A percentile compares a stretch with the other conserved stretches of the same genome.
These are phyloP conservation scores for Haplosporangium gracile DNA, from an alignment of 192 early-diverging fungal genomes.

Conservation along the genomic window DNA sequence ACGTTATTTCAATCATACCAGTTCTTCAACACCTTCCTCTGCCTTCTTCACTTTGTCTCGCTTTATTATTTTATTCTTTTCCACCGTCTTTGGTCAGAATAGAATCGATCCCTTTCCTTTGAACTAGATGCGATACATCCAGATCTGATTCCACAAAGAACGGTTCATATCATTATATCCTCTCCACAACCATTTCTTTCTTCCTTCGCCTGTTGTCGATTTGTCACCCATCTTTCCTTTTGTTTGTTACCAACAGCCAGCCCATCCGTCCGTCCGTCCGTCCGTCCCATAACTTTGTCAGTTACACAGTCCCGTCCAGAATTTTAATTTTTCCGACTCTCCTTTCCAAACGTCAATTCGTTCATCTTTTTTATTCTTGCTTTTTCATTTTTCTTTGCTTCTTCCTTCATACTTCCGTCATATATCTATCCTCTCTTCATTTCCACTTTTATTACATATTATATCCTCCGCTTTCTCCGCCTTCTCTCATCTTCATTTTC, in stretches of 20 bases:
- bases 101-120: conserved; percentile 19
- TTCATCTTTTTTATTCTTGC: neutral
- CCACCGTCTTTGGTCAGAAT: conserved; percentile 3
- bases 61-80: neutral
- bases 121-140: conserved; percentile 3
- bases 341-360: neutral
- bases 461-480: neutral
- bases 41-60: neutral
- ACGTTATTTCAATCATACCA: neutral
- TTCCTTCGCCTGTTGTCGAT: neutral
- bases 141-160: conserved; percentile 35
- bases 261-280: neutral
- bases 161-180: conserved; percentile 51
- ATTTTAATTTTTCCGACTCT: conserved; percentile 55
- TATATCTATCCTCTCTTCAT: neutral
- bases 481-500: neutral
- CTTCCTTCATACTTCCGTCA: neutral
- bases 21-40: neutral
- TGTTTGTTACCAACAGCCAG: neutral
- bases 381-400: neutral
- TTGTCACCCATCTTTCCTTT: no score
- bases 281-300: neutral
- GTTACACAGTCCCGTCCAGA: conserved; percentile 47
- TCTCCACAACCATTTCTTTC: neutral
- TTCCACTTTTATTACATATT: neutral